A percentile compares a stretch with the other conserved stretches of the same genome.
These are phyloP conservation scores for Mycosphaerella arachidis DNA, from an alignment of 2,329 filamentous ascomycete genomes.

Conservation along the genomic window DNA sequence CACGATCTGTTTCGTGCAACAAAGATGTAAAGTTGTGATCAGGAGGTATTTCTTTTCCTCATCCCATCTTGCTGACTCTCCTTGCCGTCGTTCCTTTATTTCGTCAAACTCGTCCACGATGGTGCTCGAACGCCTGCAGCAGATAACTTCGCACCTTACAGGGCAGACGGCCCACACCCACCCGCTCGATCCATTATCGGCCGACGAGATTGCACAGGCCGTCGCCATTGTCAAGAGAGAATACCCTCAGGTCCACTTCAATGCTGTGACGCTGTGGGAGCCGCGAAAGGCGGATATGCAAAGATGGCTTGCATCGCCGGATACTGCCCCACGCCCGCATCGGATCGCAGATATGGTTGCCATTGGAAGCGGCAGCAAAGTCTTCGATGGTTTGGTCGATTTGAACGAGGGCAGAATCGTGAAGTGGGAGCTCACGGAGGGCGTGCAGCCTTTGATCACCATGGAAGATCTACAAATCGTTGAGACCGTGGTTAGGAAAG, in stretches of 20 bases:
- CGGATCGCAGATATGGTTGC: conserved; percentile 79
- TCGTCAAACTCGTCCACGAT: conserved; percentile 8
- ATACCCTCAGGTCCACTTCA: conserved; percentile 72
- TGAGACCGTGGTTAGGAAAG: conserved; percentile 68
- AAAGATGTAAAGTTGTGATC: not conserved
- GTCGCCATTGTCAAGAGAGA: conserved; percentile 65
- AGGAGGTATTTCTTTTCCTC: not conserved
- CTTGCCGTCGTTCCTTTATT: not conserved
- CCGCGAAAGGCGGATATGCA: conserved; percentile 81
- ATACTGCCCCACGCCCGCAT: conserved; percentile 57
- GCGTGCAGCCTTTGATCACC: conserved; percentile 82
- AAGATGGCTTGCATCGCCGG: conserved; percentile 67
- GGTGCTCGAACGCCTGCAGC: conserved; percentile 32
- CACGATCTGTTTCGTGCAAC: not conserved
- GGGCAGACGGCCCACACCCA: conserved; percentile 55
- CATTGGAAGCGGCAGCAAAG: conserved; percentile 71
- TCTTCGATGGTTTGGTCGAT: conserved; percentile 79
- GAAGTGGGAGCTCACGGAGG: conserved; percentile 69
- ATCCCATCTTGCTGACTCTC: not conserved
- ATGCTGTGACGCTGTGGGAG: conserved; percentile 79
- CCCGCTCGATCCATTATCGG: conserved; percentile 72
- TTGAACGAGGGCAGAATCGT: conserved; percentile 62
- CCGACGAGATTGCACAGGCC: conserved; percentile 67
- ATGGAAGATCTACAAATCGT: conserved; percentile 85
- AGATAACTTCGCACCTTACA: conserved; percentile 56